phyloP scores from a whole-genome alignment of 805 yeast genomes.

The Ogataea populi-albae region DNA sequence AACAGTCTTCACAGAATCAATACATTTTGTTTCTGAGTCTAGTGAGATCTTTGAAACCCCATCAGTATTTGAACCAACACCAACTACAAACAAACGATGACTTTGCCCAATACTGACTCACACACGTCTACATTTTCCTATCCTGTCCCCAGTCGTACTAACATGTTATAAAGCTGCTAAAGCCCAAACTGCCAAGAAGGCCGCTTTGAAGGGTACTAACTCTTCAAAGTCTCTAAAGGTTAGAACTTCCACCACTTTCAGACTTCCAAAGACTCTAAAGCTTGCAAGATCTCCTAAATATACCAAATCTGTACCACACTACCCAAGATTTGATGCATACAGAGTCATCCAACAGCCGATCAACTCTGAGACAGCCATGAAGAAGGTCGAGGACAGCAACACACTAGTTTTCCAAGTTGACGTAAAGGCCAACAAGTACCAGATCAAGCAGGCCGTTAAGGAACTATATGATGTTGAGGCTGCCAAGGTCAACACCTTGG shows the following conservation, averaged over 20 bases:
- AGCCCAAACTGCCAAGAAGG: constrained; percentile 98
- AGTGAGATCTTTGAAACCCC: no score
- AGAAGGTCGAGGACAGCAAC: constrained; percentile 99
- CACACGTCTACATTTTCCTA: no score
- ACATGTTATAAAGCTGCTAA: no score
- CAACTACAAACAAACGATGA: no score
- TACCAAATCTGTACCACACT: constrained; percentile 96
- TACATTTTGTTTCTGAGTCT: no score
- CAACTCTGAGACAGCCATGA: constrained; percentile 98
- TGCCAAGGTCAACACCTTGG: constrained; percentile 89
- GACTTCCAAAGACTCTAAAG: constrained; percentile 95
- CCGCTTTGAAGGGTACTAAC: constrained; percentile 96
- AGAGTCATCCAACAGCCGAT: constrained; percentile 91
- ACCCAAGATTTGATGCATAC: constrained; percentile 95
- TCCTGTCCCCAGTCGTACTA: no score
- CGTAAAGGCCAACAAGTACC: constrained; percentile 96
- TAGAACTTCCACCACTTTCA: constrained; percentile 94
- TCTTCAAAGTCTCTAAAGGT: constrained; percentile 86
- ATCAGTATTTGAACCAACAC: no score
- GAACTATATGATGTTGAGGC: constrained; percentile 97
- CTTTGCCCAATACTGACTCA: no score
- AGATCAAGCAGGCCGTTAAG: constrained; percentile 97
- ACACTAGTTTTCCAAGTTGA: constrained; percentile 98
- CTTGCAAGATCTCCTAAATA: constrained; percentile 93
- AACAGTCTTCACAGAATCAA: no score